Evolutionary conservation across 2,329 filamentous ascomycete species (phyloP), one percentile per base, ranked within the genome.

Genomic region (Fulvia fulva): DNA sequence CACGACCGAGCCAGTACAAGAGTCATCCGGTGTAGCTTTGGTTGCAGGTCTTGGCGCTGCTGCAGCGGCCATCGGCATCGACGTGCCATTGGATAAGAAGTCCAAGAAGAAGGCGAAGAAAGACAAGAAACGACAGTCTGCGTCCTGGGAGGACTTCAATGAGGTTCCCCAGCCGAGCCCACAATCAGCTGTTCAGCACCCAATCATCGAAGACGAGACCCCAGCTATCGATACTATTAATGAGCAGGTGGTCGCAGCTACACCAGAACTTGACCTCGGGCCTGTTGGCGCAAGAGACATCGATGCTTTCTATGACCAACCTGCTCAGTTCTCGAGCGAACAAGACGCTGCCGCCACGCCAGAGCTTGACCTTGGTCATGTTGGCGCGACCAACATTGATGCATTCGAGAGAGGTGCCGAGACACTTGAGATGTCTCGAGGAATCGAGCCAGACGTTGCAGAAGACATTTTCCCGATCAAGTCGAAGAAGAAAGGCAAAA

Each of bases 41-140:
- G n/a, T 32, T 12, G 47, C 25, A 32, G 47, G 47, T 32, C 47
- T 50, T 30, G 47, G 47, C 23, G 47, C 47, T 16, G 47, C 47
- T 9, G 47, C 47, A 26, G 47, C 25, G 8, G 47, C 47, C 11
- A 50, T 50, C 26, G 47, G 47, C 26, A 5, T 21, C 12, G 26
- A 26, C 11, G 26, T 16, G n/a, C 3, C 26, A 16, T 14, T 32
- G 5, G 47, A 50, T 12, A 28, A 50, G 14, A 41, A 26, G 16
- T 55, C 57, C 16, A 71, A 71, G 59, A 66, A 68, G 59, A 69
- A 70, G 41, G 74, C 75, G 63, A 77, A 76, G 56, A 71, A 74
- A 25, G 75, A 76, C 60, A 75, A 75, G 46, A 75, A 76, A 61
- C 68, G 66, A 26, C 60, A 62, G 37, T 51, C 57, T 11, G 12